Conservation (phyloP, 352 stramenopile genomes). For the Phytophthora pluvialis region DNA sequence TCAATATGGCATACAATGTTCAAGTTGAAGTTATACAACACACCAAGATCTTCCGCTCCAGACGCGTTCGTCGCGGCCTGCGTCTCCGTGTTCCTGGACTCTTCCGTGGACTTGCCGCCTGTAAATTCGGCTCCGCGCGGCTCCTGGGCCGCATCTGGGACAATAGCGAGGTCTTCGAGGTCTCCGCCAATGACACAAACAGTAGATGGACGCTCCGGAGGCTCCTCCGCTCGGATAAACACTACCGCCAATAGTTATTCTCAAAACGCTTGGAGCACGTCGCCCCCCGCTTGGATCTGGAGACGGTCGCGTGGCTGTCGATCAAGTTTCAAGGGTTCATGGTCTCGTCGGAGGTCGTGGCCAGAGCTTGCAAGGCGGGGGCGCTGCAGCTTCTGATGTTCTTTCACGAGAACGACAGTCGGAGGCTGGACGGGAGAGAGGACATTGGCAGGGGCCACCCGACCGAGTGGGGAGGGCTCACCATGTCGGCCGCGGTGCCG, state of each 20-base stretch:
- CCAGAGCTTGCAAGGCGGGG: slow-evolving; percentile 6
- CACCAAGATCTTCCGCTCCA: neutral
- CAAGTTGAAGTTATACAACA: neutral
- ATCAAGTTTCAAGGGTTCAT: slow-evolving; percentile 4
- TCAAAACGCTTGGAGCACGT: slow-evolving; percentile 1
- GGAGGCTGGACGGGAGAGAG: neutral
- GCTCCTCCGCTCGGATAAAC: slow-evolving; percentile 4
- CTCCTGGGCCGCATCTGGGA: slow-evolving; percentile 18
- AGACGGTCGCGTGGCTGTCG: slow-evolving; percentile 17
- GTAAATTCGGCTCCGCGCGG: slow-evolving; percentile 4
- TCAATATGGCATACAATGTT: neutral
- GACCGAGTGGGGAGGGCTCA: slow-evolving; percentile 6
- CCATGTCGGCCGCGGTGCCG: slow-evolving; percentile 9
- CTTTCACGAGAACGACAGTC: slow-evolving; percentile 15
- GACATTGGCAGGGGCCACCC: neutral
- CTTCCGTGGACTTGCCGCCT: neutral
- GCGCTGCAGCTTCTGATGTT: slow-evolving; percentile 19
- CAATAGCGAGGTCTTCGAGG: neutral
- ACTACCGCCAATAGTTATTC: slow-evolving; percentile 22
- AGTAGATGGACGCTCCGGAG: neutral
- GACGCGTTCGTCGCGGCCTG: neutral
- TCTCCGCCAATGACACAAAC: neutral
- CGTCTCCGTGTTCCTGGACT: slow-evolving; percentile 5
- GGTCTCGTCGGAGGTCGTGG: slow-evolving; percentile 14
- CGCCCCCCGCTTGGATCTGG: neutral